Evolutionary conservation across 1,139 yeast genomes (phyloP).

Genomic region (Scheffersomyces cryptocercus): DNA sequence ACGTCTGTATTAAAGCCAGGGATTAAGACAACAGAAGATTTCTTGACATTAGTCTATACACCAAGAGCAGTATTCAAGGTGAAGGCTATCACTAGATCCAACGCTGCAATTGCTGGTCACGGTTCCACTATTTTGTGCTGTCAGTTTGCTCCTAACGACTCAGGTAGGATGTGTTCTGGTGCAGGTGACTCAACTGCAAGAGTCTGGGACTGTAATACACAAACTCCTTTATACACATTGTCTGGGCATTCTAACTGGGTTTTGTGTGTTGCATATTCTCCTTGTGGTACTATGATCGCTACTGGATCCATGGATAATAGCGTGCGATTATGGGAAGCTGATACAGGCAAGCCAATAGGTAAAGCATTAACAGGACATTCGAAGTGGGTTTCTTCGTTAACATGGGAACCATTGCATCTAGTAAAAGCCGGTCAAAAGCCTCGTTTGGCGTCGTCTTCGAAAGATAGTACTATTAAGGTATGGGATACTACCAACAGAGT

Average conservation of each 20-base stretch:
- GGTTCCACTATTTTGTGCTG: slow-evolving; percentile 91
- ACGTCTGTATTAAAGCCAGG: slow-evolving; percentile 83
- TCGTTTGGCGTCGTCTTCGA: slow-evolving; percentile 82
- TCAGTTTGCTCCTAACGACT: slow-evolving; percentile 89
- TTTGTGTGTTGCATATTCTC: slow-evolving; percentile 88
- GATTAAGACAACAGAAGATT: slow-evolving; percentile 88
- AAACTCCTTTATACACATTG: slow-evolving; percentile 81
- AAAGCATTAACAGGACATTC: slow-evolving; percentile 75
- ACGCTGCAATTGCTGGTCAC: slow-evolving; percentile 93
- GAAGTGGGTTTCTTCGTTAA: slow-evolving; percentile 85
- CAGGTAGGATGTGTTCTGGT: slow-evolving; percentile 88
- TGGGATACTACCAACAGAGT: slow-evolving; percentile 86
- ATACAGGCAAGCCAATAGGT: slow-evolving; percentile 74
- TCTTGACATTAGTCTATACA: slow-evolving; percentile 84
- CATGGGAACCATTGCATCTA: slow-evolving; percentile 94
- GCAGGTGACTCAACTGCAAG: slow-evolving; percentile 98
- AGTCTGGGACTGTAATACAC: slow-evolving; percentile 96
- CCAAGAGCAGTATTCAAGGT: slow-evolving; percentile 96
- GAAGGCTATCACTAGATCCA: slow-evolving; percentile 84
- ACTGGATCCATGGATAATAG: slow-evolving; percentile 97
- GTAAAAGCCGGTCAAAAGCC: slow-evolving; percentile 67
- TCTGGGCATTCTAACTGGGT: slow-evolving; percentile 94
- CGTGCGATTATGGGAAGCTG: slow-evolving; percentile 76
- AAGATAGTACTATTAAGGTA: slow-evolving; percentile 84
- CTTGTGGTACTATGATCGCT: slow-evolving; percentile 87